Conservation (phyloP, 306 rosid genomes). For the Rosa persica region DNA sequence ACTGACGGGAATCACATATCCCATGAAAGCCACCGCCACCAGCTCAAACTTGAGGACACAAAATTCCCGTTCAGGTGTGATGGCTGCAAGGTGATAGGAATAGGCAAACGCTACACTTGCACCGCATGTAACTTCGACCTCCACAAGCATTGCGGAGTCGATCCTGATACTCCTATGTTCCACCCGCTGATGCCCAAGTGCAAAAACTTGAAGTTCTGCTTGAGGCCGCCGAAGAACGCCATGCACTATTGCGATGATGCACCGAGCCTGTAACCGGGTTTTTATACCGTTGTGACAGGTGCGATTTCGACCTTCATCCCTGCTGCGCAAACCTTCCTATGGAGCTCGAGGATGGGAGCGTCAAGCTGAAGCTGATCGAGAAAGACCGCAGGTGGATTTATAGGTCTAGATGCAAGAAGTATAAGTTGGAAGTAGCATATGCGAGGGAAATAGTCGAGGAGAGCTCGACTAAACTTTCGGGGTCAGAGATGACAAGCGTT, state of each 20-base stretch:
- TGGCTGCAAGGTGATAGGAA: conserved; percentile 79
- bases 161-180: conserved; percentile 35
- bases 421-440: conserved; percentile 79
- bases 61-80: conserved; percentile 78
- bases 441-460: conserved; percentile 82
- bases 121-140: conserved; percentile 67
- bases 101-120: conserved; percentile 79
- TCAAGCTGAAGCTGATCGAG: conserved; percentile 37
- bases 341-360: conserved; percentile 55
- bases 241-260: conserved; percentile 66
- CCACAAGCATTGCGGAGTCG: conserved; percentile 65
- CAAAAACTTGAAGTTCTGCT: conserved; percentile 59
- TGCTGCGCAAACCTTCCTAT: conserved; percentile 83
- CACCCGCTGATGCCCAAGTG: conserved; percentile 75
- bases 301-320: conserved; percentile 81
- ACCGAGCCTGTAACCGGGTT: conserved; percentile 63
- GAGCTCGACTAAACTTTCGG: conserved; percentile 58
- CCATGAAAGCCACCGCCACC: conserved; percentile 77
- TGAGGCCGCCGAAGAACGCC: conserved; percentile 44
- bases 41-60: conserved; percentile 49
- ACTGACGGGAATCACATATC: conserved; percentile 51
- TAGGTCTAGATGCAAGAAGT: conserved; percentile 72
- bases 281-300: conserved; percentile 58
- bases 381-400: conserved; percentile 89
- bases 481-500: conserved; percentile 36